Evolutionary conservation across 805 yeast genomes (phyloP), one percentile per base, ranked within the genome.

Genomic region (Pichia cephalocereana): DNA sequence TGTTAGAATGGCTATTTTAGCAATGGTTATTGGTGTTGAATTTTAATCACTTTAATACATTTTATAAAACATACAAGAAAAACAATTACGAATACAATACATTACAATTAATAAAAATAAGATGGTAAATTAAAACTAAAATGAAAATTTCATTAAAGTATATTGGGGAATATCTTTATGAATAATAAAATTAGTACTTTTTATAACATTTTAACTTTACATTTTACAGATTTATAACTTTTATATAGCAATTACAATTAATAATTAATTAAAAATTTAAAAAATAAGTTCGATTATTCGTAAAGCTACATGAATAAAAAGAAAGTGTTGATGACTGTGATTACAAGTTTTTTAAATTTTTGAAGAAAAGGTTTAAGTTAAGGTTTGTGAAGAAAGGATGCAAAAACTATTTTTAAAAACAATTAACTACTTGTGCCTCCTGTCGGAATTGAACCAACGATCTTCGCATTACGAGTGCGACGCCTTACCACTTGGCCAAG

Each of bases 1-100:
- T 65, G 96, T 95, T 43, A 89, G 99, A 77, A 93, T 93, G 99
- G 99, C 99, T 11, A 74, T 93, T 59, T 77, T 93, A 65, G 96
- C 98, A 48, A 85, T 93, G 96, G 99, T 95, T 54, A 82, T 93
- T 69, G 98, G 98, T 63, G 89, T 87, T 61, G 96, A 88, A 65
- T 80, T 83, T 55, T 86, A 71, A 28, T 4, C n/a, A 19, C 4
- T 9, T 30, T 30, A 30, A 9, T 10, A 30, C 10, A 30, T 30
- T 30, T 5, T 4, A 23, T 23, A 23, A 23, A 23, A 4, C 26
- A 19, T 19, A 19, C 32, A 34, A 10, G 6, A 14, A 34, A 14
- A 34, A 14, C 4, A 14, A 34, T 34, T 10, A 34, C 37, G 32
- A 30, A 30, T 11, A 10, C 14, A 23, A 23, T 15, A 39, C 4